phyloP scores from a whole-genome alignment of 345 rosid genomes.

The Camelina hispida region DNA sequence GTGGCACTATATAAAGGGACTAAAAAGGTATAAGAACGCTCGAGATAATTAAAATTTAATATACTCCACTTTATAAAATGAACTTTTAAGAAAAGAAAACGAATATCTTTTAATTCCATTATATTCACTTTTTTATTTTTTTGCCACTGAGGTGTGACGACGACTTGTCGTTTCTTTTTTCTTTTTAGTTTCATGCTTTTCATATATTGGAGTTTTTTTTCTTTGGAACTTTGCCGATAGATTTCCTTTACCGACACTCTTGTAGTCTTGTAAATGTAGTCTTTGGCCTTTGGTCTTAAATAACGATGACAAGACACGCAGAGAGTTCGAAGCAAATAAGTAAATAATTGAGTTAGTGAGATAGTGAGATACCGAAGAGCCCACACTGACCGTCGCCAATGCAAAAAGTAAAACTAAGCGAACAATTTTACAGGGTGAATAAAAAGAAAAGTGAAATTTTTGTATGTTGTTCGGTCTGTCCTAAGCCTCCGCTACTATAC shows the following conservation, averaged over 20 bases:
- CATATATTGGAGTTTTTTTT: neutral
- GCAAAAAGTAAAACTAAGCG: conserved; percentile 5
- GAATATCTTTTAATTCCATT: neutral
- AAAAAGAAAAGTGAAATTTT: too few species aligned
- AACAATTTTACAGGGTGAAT: too few species aligned
- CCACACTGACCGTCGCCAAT: conserved; percentile 24
- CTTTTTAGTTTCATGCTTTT: neutral
- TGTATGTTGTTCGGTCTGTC: too few species aligned
- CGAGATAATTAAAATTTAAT: conserved; percentile 21
- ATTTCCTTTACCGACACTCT: conserved; percentile 37
- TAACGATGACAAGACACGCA: conserved; percentile 24
- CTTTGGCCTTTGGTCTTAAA: conserved; percentile 10
- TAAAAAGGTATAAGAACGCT: conserved; percentile 19
- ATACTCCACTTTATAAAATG: neutral
- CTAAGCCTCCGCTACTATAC: too few species aligned
- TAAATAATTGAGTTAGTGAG: conserved; percentile 17
- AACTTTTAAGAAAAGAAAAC: neutral
- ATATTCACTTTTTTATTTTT: conserved; percentile 21
- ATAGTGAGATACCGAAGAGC: conserved; percentile 11
- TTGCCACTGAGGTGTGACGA: conserved; percentile 33
- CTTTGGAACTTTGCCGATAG: conserved; percentile 22
- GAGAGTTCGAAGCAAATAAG: neutral
- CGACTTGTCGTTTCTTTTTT: conserved; percentile 6
- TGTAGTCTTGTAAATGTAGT: conserved; percentile 10
- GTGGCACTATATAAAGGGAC: conserved; percentile 36